Evolutionary conservation across 768 basidiomycete species (phyloP).

Genomic region (Termitomyces sp.): DNA sequence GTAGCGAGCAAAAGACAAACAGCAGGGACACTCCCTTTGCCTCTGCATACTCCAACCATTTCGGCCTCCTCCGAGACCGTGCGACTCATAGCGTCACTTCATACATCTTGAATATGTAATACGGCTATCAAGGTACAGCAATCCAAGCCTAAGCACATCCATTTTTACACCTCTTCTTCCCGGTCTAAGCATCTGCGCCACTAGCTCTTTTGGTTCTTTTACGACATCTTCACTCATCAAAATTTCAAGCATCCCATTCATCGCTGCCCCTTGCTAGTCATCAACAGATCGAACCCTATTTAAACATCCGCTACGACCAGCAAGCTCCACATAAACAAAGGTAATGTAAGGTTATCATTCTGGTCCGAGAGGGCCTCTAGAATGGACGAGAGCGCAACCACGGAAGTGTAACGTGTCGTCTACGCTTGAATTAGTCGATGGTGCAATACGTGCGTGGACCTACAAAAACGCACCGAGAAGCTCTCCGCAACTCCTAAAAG

Average conservation of each 20-base stretch:
- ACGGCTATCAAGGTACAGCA: background rate
- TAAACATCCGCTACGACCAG: constrained; percentile 53
- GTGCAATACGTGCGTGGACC: background rate
- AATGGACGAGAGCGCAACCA: constrained; percentile 61
- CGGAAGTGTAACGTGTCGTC: constrained; percentile 64
- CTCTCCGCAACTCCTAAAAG: constrained; percentile 62
- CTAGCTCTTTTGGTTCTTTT: background rate
- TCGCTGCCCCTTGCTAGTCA: constrained; percentile 8
- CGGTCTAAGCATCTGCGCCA: constrained; percentile 7
- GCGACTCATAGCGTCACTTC: constrained; percentile 32
- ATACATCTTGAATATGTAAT: background rate
- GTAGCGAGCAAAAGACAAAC: background rate
- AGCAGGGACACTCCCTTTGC: background rate
- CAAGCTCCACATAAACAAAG: constrained; percentile 95
- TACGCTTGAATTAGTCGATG: constrained; percentile 26
- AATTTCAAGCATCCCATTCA: background rate
- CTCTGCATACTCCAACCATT: constrained; percentile 4
- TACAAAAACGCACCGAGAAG: constrained; percentile 66
- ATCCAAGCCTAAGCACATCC: background rate
- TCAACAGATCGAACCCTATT: background rate
- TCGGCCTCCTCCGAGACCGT: constrained; percentile 20
- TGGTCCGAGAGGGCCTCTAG: constrained; percentile 93
- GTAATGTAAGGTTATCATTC: constrained; percentile 96
- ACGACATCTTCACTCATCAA: background rate
- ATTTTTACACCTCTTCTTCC: background rate